Evolutionary conservation across 768 basidiomycete genomes (phyloP).

Genomic region (Lactifluus echinatus): DNA sequence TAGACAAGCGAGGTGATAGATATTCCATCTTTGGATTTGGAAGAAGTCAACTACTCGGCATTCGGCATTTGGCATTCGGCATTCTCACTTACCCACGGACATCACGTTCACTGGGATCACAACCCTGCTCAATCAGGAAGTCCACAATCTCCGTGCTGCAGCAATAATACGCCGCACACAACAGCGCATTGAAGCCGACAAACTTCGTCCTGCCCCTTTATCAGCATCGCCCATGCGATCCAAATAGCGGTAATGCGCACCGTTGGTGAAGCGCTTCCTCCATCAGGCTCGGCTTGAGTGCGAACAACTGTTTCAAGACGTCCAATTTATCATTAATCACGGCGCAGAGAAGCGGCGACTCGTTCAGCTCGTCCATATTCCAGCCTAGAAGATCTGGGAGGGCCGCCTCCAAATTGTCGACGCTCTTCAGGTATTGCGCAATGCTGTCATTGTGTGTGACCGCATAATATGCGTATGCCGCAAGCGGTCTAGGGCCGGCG

Average conservation of each 20-base stretch:
- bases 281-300: constrained; percentile 36
- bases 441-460: constrained; percentile 34
- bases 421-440: constrained; percentile 36
- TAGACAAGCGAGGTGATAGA: constrained; percentile 42
- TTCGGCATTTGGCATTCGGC: too few relatives aligned
- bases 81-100: constrained; percentile 37
- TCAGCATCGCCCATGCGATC: neutral
- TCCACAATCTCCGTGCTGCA: constrained; percentile 34
- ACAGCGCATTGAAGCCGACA: constrained; percentile 36
- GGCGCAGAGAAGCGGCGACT: constrained; percentile 43
- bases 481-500: constrained; percentile 35
- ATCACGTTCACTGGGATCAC: constrained; percentile 38
- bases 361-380: constrained; percentile 37
- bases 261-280: constrained; percentile 34
- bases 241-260: constrained; percentile 26
- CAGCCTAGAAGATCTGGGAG: constrained; percentile 48
- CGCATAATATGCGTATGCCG: constrained; percentile 44
- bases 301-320: constrained; percentile 37
- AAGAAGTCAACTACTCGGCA: too few relatives aligned
- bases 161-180: constrained; percentile 32
- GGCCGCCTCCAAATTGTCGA: constrained; percentile 32
- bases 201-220: constrained; percentile 36
- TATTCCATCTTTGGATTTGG: constrained; percentile 39
- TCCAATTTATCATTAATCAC: constrained; percentile 32
- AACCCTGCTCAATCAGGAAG: constrained; percentile 39